Conservation (phyloP, 179 eudicot species). For the Actinidia polygama region DNA sequence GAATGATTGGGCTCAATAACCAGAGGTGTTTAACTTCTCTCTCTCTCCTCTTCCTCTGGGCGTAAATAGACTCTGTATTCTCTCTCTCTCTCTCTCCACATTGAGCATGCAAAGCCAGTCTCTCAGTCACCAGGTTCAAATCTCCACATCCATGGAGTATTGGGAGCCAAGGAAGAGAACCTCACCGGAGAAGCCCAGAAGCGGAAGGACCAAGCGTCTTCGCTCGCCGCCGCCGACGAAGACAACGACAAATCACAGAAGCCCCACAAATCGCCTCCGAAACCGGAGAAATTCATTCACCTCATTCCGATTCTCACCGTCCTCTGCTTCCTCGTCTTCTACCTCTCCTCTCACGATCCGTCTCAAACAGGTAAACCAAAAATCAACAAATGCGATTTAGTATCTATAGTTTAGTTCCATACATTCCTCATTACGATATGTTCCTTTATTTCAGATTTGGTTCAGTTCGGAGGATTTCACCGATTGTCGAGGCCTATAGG, state of each 20-base stretch:
- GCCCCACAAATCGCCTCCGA: slow-evolving; percentile 37
- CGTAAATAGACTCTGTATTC: not conserved
- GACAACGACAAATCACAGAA: slow-evolving; percentile 59
- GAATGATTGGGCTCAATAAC: no score
- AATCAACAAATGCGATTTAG: not conserved
- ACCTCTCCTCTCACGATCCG: slow-evolving; percentile 77
- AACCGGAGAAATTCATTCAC: slow-evolving; percentile 61
- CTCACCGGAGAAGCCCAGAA: slow-evolving; percentile 32
- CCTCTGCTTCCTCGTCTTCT: slow-evolving; percentile 72
- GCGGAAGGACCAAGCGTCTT: slow-evolving; percentile 32
- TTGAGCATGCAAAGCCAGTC: slow-evolving; percentile 82
- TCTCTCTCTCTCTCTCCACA: slow-evolving; percentile 9
- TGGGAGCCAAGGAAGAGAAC: slow-evolving; percentile 18
- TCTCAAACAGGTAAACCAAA: slow-evolving; percentile 59
- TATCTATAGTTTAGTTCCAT: not conserved
- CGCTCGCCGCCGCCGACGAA: slow-evolving; percentile 29
- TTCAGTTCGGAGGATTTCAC: slow-evolving; percentile 49
- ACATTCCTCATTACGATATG: not conserved
- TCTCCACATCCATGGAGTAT: slow-evolving; percentile 34
- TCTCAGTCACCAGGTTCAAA: slow-evolving; percentile 73
- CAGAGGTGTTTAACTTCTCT: no score
- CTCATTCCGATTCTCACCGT: slow-evolving; percentile 67
- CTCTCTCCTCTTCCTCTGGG: slow-evolving; percentile 26
- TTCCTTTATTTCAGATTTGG: slow-evolving; percentile 45
- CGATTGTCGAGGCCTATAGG: slow-evolving; percentile 27